Evolutionary conservation across 805 yeast species (phyloP).

Genomic region (Jamesozyma spencerorum): DNA sequence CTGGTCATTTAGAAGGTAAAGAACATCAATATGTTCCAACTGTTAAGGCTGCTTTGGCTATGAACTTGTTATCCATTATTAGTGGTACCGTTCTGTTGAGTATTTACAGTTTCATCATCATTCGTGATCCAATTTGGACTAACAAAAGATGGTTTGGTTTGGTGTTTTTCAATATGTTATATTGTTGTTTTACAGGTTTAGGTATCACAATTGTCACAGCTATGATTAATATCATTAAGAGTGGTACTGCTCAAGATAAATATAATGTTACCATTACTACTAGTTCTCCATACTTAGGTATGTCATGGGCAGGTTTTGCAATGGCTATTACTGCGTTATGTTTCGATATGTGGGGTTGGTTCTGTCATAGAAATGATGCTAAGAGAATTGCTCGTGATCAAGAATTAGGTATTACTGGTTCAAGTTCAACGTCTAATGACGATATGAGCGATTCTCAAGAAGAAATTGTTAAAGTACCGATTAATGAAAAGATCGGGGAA

Average conservation of each 20-base stretch:
- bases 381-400: background rate
- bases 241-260: constrained; percentile 25
- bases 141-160: constrained; percentile 14
- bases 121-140: constrained; percentile 4
- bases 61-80: constrained; percentile 21
- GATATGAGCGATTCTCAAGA: constrained; percentile 5
- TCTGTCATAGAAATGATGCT: constrained; percentile 1
- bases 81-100: constrained; percentile 16
- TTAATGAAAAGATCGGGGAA: background rate
- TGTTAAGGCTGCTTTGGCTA: constrained; percentile 25
- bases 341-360: constrained; percentile 9
- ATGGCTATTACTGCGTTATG: constrained; percentile 17
- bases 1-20: constrained; percentile 24
- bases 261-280: constrained; percentile 21
- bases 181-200: constrained; percentile 23
- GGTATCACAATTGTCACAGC: constrained; percentile 24
- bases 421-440: background rate
- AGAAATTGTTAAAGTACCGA: background rate
- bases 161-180: constrained; percentile 12
- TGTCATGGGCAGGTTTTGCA: constrained; percentile 26
- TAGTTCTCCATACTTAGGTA: constrained; percentile 22
- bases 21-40: constrained; percentile 29
- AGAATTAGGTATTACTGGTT: background rate
- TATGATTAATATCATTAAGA: constrained; percentile 24
- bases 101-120: constrained; percentile 7